phyloP scores from a whole-genome alignment of 148 eudicot species.

The Hydrangea macrophylla region DNA sequence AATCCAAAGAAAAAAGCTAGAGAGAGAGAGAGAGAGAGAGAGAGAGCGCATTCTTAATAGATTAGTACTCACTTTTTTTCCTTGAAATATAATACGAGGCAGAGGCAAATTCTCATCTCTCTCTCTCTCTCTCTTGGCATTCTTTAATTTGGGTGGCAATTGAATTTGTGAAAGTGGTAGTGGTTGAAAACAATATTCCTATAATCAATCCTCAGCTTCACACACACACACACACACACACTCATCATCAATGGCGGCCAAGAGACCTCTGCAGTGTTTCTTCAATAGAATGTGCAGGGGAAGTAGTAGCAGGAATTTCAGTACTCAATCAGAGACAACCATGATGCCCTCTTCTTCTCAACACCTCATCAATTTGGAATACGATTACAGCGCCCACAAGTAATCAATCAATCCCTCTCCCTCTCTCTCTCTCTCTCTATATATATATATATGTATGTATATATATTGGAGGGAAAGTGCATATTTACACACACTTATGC shows the following conservation, averaged over 20 bases:
- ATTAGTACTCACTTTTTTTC: too few relatives aligned
- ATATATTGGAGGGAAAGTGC: not conserved
- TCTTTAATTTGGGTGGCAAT: not conserved
- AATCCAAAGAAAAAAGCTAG: constrained; percentile 15
- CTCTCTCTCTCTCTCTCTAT: constrained; percentile 5
- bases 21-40: constrained; percentile 26
- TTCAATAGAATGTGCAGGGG: constrained; percentile 21
- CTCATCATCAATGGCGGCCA: constrained; percentile 33
- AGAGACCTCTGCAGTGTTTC: constrained; percentile 29
- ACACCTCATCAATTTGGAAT: constrained; percentile 65
- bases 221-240: too few relatives aligned
- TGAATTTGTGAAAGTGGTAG: not conserved
- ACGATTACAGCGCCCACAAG: constrained; percentile 79
- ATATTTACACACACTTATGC: not conserved
- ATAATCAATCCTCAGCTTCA: too few relatives aligned
- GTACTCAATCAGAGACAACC: constrained; percentile 41
- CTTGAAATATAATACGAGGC: too few relatives aligned
- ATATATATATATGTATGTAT: not conserved
- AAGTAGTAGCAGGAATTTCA: constrained; percentile 28
- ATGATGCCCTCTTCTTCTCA: constrained; percentile 43
- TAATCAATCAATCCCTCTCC: constrained; percentile 26
- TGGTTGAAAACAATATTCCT: not conserved
- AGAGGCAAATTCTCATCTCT: too few relatives aligned
- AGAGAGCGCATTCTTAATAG: not conserved
- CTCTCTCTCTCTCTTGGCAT: too few relatives aligned